Evolutionary conservation across 345 rosid genomes (phyloP), one percentile per base, ranked within the genome.

Genomic region (Populus alba): DNA sequence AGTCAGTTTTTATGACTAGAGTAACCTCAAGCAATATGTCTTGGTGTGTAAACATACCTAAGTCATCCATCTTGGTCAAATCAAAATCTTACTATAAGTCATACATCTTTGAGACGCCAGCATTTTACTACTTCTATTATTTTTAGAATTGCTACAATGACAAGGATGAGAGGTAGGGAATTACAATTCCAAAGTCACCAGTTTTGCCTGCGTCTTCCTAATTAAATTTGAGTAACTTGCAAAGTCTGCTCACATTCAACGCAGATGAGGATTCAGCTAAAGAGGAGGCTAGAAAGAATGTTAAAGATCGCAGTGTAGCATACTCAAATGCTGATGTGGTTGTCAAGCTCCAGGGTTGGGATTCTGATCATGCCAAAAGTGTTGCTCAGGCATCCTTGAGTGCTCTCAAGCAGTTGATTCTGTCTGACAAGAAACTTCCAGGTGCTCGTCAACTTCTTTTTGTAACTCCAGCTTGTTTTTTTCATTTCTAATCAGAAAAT

Each of bases 341-440:
- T 61, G 92, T 95, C 59, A 95, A 92, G 91, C 90, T 95, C 80
- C 93, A 89, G 77, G 93, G 99, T 55, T 92, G 98, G 98, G 91
- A 89, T 77, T 81, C 85, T 0, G 88, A 85, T 70, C 90, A 93
- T 78, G 92, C 94, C 59, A 92, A 93, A 80, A 87, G 87, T 45
- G 91, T 91, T 61, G 97, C 95, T 65, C 97, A 92, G 80, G 95
- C 97, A 53, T 89, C 94, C n/a, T 77, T 93, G 78, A 92, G 94
- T 82, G 97, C 95, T 49, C 95, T 95, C 75, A 91, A 95, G 85
- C 94, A 76, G 65, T 83, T 93, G 65, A 85, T 95, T 75, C 79
- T 91, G 45, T 85, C 97, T 0, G 97, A 95, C 88, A 90, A 87
- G 76, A 81, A 87, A 77, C 98, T 95, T 71, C 91, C 95, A 86